Evolutionary conservation across 2,329 filamentous ascomycete genomes (phyloP).

Genomic region (Fusarium domesticum): DNA sequence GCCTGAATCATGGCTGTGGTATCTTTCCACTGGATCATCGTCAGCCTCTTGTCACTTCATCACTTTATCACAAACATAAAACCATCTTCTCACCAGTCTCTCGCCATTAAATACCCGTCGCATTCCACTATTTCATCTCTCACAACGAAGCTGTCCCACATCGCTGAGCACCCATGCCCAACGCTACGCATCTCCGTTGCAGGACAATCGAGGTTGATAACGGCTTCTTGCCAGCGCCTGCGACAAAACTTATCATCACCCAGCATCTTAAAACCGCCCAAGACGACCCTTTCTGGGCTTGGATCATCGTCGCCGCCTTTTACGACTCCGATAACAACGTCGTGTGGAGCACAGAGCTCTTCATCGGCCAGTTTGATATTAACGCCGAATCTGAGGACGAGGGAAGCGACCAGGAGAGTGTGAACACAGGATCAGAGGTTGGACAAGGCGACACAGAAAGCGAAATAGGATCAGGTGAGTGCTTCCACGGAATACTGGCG

Average conservation of each 20-base stretch:
- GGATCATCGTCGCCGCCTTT: constrained; percentile 47
- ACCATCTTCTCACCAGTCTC: not conserved
- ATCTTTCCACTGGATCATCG: constrained; percentile 5
- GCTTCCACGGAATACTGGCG: not conserved
- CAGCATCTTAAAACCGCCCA: constrained; percentile 39
- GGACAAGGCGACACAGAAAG: constrained; percentile 8
- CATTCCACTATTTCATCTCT: constrained; percentile 1
- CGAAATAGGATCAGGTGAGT: constrained; percentile 23
- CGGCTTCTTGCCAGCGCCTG: constrained; percentile 42
- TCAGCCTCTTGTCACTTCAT: not conserved
- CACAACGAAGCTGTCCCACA: constrained; percentile 1
- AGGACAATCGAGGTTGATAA: constrained; percentile 30
- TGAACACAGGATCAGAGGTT: constrained; percentile 9
- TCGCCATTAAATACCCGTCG: constrained; percentile 1
- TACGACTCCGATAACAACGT: constrained; percentile 41
- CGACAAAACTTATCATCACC: constrained; percentile 45
- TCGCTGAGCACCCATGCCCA: constrained; percentile 23
- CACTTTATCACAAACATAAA: constrained; percentile 5
- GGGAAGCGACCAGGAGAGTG: constrained; percentile 5
- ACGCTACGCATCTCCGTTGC: constrained; percentile 9
- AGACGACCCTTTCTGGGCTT: constrained; percentile 41
- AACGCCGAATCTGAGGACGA: constrained; percentile 29
- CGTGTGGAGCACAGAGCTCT: constrained; percentile 48
- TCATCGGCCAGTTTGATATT: constrained; percentile 34
- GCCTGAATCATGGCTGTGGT: constrained; percentile 12